Base-by-base conservation (phyloP, 768 basidiomycete genomes). In the Gloeophyllum trabeum region DNA sequence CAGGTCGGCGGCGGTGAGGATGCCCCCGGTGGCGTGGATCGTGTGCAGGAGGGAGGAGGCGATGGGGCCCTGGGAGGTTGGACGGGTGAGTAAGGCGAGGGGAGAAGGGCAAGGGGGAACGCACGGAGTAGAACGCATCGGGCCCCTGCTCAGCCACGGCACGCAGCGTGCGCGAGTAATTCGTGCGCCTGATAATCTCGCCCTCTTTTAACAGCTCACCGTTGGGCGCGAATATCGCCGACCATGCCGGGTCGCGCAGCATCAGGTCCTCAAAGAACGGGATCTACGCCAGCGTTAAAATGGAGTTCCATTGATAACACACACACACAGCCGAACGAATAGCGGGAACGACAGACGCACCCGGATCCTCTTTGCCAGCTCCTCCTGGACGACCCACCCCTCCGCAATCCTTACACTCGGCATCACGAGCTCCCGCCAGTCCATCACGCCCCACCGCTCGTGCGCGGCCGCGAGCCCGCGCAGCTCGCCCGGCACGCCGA, bases 401-500 rank as follows among this genome's bases (percentile, higher is more conserved):
- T 63, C 60, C 5, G 93, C 91, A 2, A 99, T 66, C 5, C 75
- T 59, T 4, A 79, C 73, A 24, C 75, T 80, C 0, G 93, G 92
- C 50, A 76, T 62, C 14, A 98, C 73, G 19, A 98, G 68, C 23
- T 71, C 62, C 32, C 68, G 61, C 96, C 96, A 98, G 0, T 81
- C 69, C 10, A 96, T 52, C 26, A 62, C 72, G 0, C 91, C 94
- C 79, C 92, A 96, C 20, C 79, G 71, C 32, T 68, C 64, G 59
- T 93, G 83, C 0, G 87, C 89, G 55, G 81, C 84, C 56, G 82
- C 77, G 24, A 97, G 70, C 6, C 93, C 96, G 19, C 82, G 73
- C 36, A 98, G 57, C 62, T 98, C 93, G 6, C 93, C 86, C 1
- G 96, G 96, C 0, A 96, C 81, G 19, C 76, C 93, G n/a, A 94